A percentile compares a stretch with the other conserved stretches of the same genome.
These are phyloP conservation scores for Apiotrichum montevideense DNA, from an alignment of 1,284 basidiomycete species.

Conservation along the genomic window DNA sequence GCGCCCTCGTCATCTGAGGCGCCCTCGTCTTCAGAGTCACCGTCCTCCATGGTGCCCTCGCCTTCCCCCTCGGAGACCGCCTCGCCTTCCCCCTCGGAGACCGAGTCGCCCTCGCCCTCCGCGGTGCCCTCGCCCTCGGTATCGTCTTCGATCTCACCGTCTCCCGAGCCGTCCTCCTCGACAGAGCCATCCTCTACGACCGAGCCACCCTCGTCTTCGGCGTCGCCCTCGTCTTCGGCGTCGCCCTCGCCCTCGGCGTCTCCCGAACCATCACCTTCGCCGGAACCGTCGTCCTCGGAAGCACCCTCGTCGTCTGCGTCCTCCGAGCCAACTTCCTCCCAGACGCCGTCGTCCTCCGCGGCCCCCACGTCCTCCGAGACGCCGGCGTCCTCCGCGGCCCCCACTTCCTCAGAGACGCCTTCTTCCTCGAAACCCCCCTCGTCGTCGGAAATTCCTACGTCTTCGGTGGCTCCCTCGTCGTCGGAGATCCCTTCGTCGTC, in stretches of 20 bases:
- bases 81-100: no score
- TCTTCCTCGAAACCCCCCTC: conserved; percentile 7
- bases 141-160: no score
- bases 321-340: not conserved
- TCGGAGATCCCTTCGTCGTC: not conserved
- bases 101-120: not conserved
- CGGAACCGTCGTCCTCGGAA: not conserved
- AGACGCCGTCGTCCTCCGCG: not conserved
- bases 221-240: no score
- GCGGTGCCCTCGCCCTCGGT: no score
- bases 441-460: not conserved
- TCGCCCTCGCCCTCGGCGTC: not conserved
- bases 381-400: not conserved
- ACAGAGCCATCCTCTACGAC: not conserved
- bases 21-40: no score
- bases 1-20: no score
- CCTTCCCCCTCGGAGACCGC: not conserved
- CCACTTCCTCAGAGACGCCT: conserved; percentile 6
- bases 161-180: not conserved
- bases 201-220: not conserved
- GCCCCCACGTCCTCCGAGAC: not conserved
- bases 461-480: not conserved
- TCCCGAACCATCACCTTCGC: not conserved
- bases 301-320: not conserved
- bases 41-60: not conserved